Base-by-base conservation (phyloP, 495 filamentous ascomycete species). In the Trichoderma gamsii region DNA sequence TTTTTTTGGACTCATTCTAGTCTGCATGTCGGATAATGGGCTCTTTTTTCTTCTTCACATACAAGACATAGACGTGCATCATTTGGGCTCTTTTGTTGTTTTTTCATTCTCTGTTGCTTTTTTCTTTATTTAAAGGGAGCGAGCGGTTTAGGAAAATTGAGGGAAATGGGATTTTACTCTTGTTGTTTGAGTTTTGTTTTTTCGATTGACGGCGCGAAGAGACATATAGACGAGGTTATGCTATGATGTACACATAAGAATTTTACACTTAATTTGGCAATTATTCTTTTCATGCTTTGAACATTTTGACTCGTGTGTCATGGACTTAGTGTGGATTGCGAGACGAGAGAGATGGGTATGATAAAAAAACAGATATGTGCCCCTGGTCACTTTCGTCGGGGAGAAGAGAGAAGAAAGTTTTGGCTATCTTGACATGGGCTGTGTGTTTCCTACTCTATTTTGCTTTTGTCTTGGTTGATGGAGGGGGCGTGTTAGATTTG, bases 71-170 rank as follows among this genome's bases (percentile, higher is more conserved):
- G 44, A 49, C 44, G 6, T 49, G 44, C 44, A n/a, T 38, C 7
- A 49, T 49, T 11, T 49, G 44, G 44, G 44, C 4, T 15, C 44
- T 49, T 15, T n/a, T 15, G 44, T 38, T 38, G n/a, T n/a, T 29
- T 16, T 15, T 27, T 18, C 25, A 29, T 32, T 61, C 27, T 29
- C 27, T 59, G 11, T 29, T 29, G 1, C 27, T 61, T 61, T 35
- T 61, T 61, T 35, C 1, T 61, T 32, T 15, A 18, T 56, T 56
- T 23, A 2, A 52, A 35, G 25, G 56, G 25, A 61, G 56, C 56
- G 56, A 61, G 56, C 56, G 56, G 23, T 61, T 61, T 32, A 61
- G 56, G 56, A 61, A 61, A 61, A 11, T 23, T 23, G 23, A 56
- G 18, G 15, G 21, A 61, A 61, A 52, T 21, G 16, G 21, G 18